Evolutionary conservation across 2,329 filamentous ascomycete species (phyloP), one percentile per base, ranked within the genome.

Genomic region (Exophiala oligosperma): DNA sequence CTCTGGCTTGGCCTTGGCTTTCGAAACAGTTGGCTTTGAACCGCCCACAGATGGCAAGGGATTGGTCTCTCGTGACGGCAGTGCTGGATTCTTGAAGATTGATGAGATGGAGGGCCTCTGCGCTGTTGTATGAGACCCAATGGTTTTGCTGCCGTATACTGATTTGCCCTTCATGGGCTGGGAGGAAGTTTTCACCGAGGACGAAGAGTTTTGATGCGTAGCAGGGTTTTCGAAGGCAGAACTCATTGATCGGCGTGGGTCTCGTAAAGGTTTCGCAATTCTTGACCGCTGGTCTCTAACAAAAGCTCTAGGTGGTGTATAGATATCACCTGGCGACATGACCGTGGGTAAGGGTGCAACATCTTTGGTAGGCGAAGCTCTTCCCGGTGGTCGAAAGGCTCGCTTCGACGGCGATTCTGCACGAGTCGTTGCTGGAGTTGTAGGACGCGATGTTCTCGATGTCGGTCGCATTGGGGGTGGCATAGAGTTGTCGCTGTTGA

Each of bases 381-480:
- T 59, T 23, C 65, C 65, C 7, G 65, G 62, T 14, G 65, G 65
- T 41, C 60, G 40, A 49, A 64, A 66, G 1, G 57, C 57, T 50
- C 40, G 49, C 50, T 62, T 67, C 4, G 46, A 37, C 35, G 64
- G 64, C 32, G 64, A 66, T 21, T 54, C 56, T 24, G 64, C 43
- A 26, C 57, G 59, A 32, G 40, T 11, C 5, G 49, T 46, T 28
- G 53, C 52, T 12, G 62, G 64, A 6, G 54, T 61, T 6, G 56
- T 46, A 6, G 59, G 48, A n/a, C 57, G 55, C 37, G 48, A 52
- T 80, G 88, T 65, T 69, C 81, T 76, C 77, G 89, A 74, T 72
- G 86, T 69, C 71, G 88, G 79, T 76, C 87, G 78, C 76, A 88
- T 64, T 72, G 91, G 68, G 3, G 88, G 82, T 17, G 80, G 79